Base-by-base conservation (phyloP, 2,329 filamentous ascomycete species). In the Teratosphaeria nubilosa region DNA sequence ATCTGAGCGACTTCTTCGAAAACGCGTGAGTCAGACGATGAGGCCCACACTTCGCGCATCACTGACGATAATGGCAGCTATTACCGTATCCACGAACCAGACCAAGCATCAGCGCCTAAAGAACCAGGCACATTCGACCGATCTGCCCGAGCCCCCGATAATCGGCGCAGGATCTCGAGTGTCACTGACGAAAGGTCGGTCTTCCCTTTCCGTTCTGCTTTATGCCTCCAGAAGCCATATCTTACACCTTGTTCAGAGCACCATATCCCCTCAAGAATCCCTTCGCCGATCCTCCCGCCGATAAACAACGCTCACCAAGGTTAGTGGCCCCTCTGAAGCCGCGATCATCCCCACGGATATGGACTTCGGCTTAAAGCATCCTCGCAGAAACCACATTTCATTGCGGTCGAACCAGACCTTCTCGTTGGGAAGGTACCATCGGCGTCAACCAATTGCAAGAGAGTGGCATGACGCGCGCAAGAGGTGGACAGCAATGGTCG, bases 391-490 rank as follows among this genome's bases (percentile, higher is more conserved):
- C 32, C 71, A 73, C 57, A 65, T 72, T 62, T 70, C 67, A 30
- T 63, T 73, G 6, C 62, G 62, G 16, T 66, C 67, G 11, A 70
- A 66, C 45, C 74, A 75, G 53, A 72, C 68, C 7, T 77, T 75
- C 58, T 76, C 69, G 62, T 70, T 75, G 5, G 74, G 68, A 53
- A 72, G 65, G 32, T 72, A 74, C 59, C 80, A 85, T 64, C 81
- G 79, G 61, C 78, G 81, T 27, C 82, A 85, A 59, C 83, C 85
- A 0, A 84, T 90, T 65, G 86, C 87, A 31, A 80, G 87, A 67
- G 86, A 91, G 65, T 92, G 82, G 88, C 83, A 82, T 13, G 77
- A 79, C 7, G 69, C 74, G 22, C 82, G 86, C 63, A 92, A 91
- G 71, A 76, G 86, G 59, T 82, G 87, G 60, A 81, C 84, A 25